Evolutionary conservation across 2,329 filamentous ascomycete species (phyloP).

Genomic region (Bipolaris zeicola): DNA sequence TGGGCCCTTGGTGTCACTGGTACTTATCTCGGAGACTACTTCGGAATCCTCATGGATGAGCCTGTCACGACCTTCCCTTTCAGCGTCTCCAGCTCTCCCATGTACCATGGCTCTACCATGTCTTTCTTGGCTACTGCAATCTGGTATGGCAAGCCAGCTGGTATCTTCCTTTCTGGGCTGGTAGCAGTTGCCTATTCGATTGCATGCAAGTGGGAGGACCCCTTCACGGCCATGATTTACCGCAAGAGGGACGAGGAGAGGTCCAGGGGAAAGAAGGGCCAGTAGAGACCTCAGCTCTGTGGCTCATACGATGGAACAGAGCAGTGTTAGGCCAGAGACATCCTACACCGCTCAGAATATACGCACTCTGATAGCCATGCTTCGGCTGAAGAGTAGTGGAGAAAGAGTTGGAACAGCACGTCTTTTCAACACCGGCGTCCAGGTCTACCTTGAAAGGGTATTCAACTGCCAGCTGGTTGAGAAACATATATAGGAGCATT

Average conservation of each 20-base stretch:
- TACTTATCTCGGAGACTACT: conserved; percentile 97
- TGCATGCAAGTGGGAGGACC: conserved; percentile 86
- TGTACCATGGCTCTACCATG: conserved; percentile 95
- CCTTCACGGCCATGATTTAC: conserved; percentile 93
- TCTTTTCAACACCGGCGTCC: conserved; percentile 15
- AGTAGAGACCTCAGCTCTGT: conserved; percentile 5
- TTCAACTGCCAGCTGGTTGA: conserved; percentile 17
- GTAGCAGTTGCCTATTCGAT: conserved; percentile 80
- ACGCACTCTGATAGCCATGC: neutral
- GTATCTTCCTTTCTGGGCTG: conserved; percentile 74
- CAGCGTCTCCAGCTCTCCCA: conserved; percentile 86
- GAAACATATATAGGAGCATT: conserved; percentile 9
- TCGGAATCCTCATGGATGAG: conserved; percentile 94
- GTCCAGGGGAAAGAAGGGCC: conserved; percentile 47
- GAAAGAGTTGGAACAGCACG: conserved; percentile 5
- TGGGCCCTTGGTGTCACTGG: conserved; percentile 92
- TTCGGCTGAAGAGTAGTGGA: neutral
- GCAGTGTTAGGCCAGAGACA: neutral
- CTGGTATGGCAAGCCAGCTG: conserved; percentile 85
- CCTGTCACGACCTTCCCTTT: conserved; percentile 97
- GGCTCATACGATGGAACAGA: neutral
- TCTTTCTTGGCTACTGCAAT: conserved; percentile 89
- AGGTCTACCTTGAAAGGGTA: conserved; percentile 10
- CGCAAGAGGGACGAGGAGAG: conserved; percentile 73
- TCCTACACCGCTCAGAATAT: neutral